Conservation (phyloP, 139 green algal genomes). For the Astrephomene gubernaculifera region DNA sequence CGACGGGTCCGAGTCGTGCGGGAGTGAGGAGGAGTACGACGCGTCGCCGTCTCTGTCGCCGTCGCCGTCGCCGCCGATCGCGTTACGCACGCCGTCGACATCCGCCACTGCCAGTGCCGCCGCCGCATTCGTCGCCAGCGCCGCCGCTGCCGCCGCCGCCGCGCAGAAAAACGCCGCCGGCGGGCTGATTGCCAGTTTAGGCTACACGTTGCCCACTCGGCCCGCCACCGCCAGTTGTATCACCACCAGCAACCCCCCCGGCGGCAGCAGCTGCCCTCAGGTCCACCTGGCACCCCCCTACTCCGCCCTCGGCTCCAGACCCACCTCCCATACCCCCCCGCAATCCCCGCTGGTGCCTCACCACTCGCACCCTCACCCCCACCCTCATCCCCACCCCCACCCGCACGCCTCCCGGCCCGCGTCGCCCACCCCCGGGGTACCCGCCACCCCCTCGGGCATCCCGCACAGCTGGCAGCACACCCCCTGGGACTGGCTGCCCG, state of each 20-base stretch:
- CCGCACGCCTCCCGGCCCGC: not conserved
- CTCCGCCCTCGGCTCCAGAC: not conserved
- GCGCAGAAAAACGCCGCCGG: too few species aligned
- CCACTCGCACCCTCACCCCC: not conserved
- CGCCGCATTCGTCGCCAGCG: not conserved
- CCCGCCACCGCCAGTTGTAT: not conserved
- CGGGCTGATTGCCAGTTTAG: too few species aligned
- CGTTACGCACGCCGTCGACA: not conserved
- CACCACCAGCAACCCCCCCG: not conserved
- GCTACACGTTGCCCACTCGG: not conserved
- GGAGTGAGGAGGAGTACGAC: not conserved
- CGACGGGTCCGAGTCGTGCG: not conserved
- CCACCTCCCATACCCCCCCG: not conserved
- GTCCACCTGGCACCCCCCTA: not conserved
- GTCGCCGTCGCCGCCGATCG: not conserved
- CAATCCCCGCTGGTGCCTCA: not conserved
- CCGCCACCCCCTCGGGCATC: slow-evolving; percentile 23
- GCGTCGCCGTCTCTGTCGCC: not conserved
- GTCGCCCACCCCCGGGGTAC: not conserved
- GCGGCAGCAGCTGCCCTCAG: not conserved
- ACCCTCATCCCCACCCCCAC: not conserved
- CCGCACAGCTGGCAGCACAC: slow-evolving; percentile 27
- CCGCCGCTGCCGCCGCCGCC: not conserved
- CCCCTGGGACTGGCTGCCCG: slow-evolving; percentile 37
- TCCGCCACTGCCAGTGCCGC: slow-evolving; percentile 6